These are phyloP conservation scores for Capsella bursapastoris DNA, from an alignment of 345 rosid species.

Conservation along the genomic window DNA sequence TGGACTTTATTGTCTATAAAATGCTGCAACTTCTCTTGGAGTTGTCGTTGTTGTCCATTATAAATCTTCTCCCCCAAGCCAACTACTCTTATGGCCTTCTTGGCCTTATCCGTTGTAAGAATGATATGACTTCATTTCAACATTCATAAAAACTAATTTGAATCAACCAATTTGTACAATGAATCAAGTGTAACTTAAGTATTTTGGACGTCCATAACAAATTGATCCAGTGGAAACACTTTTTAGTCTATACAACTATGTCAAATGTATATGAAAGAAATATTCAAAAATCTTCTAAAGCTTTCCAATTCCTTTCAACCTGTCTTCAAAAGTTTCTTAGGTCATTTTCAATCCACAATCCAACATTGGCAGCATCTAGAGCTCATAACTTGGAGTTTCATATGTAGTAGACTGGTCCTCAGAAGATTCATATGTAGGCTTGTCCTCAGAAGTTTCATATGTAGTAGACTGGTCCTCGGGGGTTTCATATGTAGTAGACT, in stretches of 20 bases:
- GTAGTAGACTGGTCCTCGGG: neutral
- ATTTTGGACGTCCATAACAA: neutral
- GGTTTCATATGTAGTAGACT: slow-evolving; percentile 21
- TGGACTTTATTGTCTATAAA: no score
- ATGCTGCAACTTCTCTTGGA: no score
- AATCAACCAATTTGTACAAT: neutral
- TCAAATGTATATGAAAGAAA: slow-evolving; percentile 34
- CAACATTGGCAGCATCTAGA: slow-evolving; percentile 10
- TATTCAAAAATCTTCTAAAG: neutral
- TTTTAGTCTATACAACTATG: slow-evolving; percentile 38
- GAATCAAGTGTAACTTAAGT: slow-evolving; percentile 4
- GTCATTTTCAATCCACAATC: neutral
- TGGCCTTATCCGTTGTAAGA: no score
- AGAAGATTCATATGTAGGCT: neutral
- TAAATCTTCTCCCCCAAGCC: no score
- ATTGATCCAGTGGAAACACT: slow-evolving; percentile 1
- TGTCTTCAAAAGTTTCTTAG: slow-evolving; percentile 1
- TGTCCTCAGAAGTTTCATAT: neutral
- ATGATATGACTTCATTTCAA: no score
- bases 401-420: neutral
- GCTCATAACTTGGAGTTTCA: slow-evolving; percentile 38
- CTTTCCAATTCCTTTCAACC: neutral
- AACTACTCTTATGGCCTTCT: no score
- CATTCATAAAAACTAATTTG: no score
- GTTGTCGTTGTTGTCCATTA: no score